Evolutionary conservation across 2,329 filamentous ascomycete species (phyloP).

Genomic region (Ophiostoma angusticollis): DNA sequence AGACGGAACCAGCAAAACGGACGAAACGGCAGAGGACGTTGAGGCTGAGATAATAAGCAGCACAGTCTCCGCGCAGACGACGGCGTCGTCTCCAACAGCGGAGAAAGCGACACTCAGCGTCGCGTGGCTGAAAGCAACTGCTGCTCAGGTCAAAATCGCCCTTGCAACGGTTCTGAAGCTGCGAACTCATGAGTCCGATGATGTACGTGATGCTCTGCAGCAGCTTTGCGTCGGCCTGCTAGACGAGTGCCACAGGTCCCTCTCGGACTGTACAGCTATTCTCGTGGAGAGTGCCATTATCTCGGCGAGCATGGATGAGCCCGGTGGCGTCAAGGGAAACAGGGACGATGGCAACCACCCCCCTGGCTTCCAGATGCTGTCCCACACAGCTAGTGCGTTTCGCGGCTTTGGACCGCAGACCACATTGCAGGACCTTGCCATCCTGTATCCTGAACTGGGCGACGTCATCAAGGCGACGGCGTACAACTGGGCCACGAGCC

Average conservation of each 20-base stretch:
- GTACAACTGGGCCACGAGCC: conserved; percentile 67
- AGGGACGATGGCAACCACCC: not conserved
- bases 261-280: conserved; percentile 56
- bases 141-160: conserved; percentile 70
- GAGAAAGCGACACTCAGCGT: conserved; percentile 16
- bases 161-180: conserved; percentile 66
- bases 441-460: conserved; percentile 38
- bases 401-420: conserved; percentile 14
- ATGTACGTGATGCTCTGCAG: conserved; percentile 56
- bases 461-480: conserved; percentile 53
- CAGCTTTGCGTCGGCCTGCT: conserved; percentile 61
- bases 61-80: not conserved
- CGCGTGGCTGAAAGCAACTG: conserved; percentile 68
- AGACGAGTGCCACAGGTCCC: conserved; percentile 62
- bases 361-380: too few species aligned
- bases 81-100: not conserved
- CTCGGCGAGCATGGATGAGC: conserved; percentile 37
- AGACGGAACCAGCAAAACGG: conserved; percentile 10
- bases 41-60: conserved; percentile 14
- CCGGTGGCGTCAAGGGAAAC: conserved; percentile 9
- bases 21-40: conserved; percentile 12
- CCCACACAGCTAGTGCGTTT: too few species aligned
- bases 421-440: conserved; percentile 37
- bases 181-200: conserved; percentile 53
- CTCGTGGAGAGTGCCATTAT: conserved; percentile 73